These are phyloP conservation scores for Trichoderma polysporum DNA, from an alignment of 2,329 filamentous ascomycete genomes.

Conservation along the genomic window DNA sequence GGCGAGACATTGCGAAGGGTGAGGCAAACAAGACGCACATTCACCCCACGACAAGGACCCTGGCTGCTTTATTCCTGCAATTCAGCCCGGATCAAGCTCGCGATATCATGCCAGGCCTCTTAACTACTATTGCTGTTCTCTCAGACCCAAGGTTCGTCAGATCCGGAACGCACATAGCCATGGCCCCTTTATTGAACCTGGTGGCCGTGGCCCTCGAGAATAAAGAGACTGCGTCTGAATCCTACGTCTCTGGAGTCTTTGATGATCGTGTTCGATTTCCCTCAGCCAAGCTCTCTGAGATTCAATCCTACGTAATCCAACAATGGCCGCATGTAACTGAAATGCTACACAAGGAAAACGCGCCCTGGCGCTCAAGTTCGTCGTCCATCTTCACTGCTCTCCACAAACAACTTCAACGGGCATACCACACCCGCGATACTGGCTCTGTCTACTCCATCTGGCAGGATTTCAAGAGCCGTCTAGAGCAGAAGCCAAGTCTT, in stretches of 20 bases:
- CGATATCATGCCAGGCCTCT: constrained; percentile 33
- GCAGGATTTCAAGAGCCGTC: constrained; percentile 32
- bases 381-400: constrained; percentile 24
- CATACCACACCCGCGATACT: constrained; percentile 33
- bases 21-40: not conserved
- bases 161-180: constrained; percentile 17
- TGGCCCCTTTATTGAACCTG: constrained; percentile 34
- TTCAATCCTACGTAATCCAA: constrained; percentile 30
- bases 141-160: constrained; percentile 30
- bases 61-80: constrained; percentile 36
- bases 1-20: constrained; percentile 23
- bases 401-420: constrained; percentile 33
- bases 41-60: constrained; percentile 24
- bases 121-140: constrained; percentile 35
- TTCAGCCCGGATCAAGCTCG: constrained; percentile 28
- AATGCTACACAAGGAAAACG: constrained; percentile 28
- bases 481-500: constrained; percentile 30
- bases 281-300: constrained; percentile 22
- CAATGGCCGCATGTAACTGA: constrained; percentile 32
- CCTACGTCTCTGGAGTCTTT: constrained; percentile 26
- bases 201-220: constrained; percentile 28
- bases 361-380: constrained; percentile 26
- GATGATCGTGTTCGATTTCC: constrained; percentile 24
- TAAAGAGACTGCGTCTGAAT: constrained; percentile 22
- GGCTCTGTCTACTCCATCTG: constrained; percentile 35